Evolutionary conservation across 768 basidiomycete species (phyloP), one percentile per base, ranked within the genome.

Genomic region (Agrocybe pediades): DNA sequence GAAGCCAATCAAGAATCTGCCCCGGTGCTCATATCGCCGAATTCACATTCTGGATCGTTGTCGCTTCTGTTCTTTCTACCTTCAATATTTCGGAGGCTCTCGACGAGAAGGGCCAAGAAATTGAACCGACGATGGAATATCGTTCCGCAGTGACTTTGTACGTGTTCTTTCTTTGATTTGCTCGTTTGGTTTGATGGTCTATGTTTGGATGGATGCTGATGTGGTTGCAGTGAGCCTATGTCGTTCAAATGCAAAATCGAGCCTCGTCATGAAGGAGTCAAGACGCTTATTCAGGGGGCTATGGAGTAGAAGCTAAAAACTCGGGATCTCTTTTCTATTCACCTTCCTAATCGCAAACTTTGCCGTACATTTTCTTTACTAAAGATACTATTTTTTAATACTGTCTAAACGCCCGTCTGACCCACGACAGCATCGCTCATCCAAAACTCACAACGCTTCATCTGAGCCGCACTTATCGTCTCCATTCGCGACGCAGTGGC

Each of bases 391-490:
- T n/a, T n/a, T n/a, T n/a, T n/a, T n/a, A n/a, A n/a, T n/a, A n/a
- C 4, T 15, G n/a, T 13, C 66, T 25, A 72, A 48, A 72, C 53
- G 6, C 67, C 62, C 11, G 73, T 74, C 55, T 75, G 68, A 2
- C 56, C 64, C 0, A 62, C 63, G 2, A 74, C 71, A 7, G 64
- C 60, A 40, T 65, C 65, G 44, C 70, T 70, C 74, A 74, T 76
- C 75, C 75, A 76, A 55, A 76, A 76, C 42, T 62, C 54, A 57
- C 75, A 76, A 44, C 75, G 64, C 46, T 66, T 58, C 8, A 71
- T 66, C 26, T 75, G 63, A 1, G 58, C 67, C 23, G 58, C 43
- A 3, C 69, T 60, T 27, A 74, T 62, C 27, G 44, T 53, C 51
- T 71, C 65, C 65, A 73, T 70, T 2, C 39, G 43, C 1, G 67